phyloP scores from a whole-genome alignment of 2,329 filamentous ascomycete genomes.

The Taxawa tesnikishii region DNA sequence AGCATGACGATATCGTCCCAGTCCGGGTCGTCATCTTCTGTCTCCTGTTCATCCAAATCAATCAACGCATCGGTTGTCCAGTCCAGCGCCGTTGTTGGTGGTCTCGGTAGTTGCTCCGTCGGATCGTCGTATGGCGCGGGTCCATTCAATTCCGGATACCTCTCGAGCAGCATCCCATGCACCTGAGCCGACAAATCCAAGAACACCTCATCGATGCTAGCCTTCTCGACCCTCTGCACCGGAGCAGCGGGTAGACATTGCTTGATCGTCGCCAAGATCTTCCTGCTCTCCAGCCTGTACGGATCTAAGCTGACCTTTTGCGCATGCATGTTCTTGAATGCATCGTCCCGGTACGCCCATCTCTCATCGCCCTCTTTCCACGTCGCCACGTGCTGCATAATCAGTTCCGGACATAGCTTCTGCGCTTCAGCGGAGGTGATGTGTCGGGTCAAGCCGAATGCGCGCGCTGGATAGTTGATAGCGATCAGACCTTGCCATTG shows the following conservation, averaged over 20 bases:
- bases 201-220: slow-evolving; percentile 91
- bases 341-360: slow-evolving; percentile 83
- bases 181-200: slow-evolving; percentile 81
- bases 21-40: slow-evolving; percentile 72
- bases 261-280: slow-evolving; percentile 69
- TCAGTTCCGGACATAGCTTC: slow-evolving; percentile 72
- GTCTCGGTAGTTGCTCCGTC: slow-evolving; percentile 58
- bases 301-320: slow-evolving; percentile 93
- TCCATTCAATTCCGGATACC: slow-evolving; percentile 60
- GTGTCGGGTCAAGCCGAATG: slow-evolving; percentile 67
- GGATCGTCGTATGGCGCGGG: slow-evolving; percentile 64
- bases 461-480: slow-evolving; percentile 85
- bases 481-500: slow-evolving; percentile 95
- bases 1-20: slow-evolving; percentile 91
- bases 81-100: slow-evolving; percentile 60
- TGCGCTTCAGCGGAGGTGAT: slow-evolving; percentile 69
- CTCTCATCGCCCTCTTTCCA: slow-evolving; percentile 85
- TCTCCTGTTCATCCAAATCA: slow-evolving; percentile 59
- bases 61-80: slow-evolving; percentile 77
- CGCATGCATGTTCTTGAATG: slow-evolving; percentile 64
- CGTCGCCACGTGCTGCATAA: slow-evolving; percentile 86
- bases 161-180: slow-evolving; percentile 58
- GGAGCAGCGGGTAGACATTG: slow-evolving; percentile 50
- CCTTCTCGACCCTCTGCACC: slow-evolving; percentile 75
- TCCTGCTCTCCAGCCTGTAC: slow-evolving; percentile 73